Conservation (phyloP, 2,329 filamentous ascomycete species). For the Corynespora cassiicola region DNA sequence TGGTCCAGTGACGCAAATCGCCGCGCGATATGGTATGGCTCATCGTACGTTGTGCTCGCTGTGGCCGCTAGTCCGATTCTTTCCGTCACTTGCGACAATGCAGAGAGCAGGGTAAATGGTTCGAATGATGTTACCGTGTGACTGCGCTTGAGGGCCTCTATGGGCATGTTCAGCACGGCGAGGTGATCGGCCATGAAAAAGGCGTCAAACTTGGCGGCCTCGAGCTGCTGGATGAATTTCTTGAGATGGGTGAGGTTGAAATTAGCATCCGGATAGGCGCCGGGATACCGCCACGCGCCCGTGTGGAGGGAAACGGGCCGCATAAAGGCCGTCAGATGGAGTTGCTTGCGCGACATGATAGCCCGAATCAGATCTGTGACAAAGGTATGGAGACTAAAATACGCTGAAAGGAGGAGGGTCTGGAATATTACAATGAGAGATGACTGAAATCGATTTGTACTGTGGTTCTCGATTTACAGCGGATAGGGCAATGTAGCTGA, state of each 20-base stretch:
- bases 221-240: conserved; percentile 61
- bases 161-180: conserved; percentile 63
- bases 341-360: too few relatives aligned
- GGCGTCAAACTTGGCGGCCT: conserved; percentile 62
- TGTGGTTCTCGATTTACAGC: too few relatives aligned
- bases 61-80: conserved; percentile 62
- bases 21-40: conserved; percentile 61
- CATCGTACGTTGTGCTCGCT: conserved; percentile 62
- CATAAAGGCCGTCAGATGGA: conserved; percentile 65
- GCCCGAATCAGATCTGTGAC: too few relatives aligned
- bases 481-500: too few relatives aligned
- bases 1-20: conserved; percentile 63
- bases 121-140: conserved; percentile 66
- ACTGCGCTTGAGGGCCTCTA: conserved; percentile 63
- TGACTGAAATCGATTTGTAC: too few relatives aligned
- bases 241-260: conserved; percentile 63
- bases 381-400: too few relatives aligned
- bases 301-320: conserved; percentile 63
- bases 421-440: too few relatives aligned
- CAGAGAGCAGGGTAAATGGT: conserved; percentile 60
- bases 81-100: conserved; percentile 56
- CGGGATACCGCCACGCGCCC: conserved; percentile 64
- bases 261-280: conserved; percentile 62
- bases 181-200: conserved; percentile 65
- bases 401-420: too few relatives aligned